A percentile compares a stretch with the other conserved stretches of the same genome.
These are phyloP conservation scores for Pseudogymnoascus destructans DNA, from an alignment of 2,329 filamentous ascomycete species.

Conservation along the genomic window DNA sequence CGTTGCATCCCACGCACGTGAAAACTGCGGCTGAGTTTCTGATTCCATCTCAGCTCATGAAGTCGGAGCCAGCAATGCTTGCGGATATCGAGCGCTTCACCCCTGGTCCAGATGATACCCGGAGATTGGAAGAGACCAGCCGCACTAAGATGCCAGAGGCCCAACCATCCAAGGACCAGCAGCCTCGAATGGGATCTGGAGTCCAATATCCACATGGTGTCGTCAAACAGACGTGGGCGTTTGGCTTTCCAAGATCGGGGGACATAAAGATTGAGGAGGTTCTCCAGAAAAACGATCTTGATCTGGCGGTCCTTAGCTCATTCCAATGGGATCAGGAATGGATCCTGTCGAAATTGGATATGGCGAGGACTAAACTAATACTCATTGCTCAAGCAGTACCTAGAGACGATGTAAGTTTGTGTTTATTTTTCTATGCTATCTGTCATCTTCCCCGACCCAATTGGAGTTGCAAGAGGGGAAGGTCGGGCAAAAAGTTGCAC, in stretches of 20 bases:
- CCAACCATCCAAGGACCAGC: constrained; percentile 11
- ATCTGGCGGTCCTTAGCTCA: constrained; percentile 71
- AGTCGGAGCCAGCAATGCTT: neutral
- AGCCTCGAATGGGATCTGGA: constrained; percentile 12
- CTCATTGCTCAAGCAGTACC: constrained; percentile 43
- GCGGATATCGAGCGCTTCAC: constrained; percentile 2
- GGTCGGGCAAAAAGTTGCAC: constrained; percentile 19
- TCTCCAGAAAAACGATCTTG: constrained; percentile 56
- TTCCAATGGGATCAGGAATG: constrained; percentile 78
- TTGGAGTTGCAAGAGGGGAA: constrained; percentile 27
- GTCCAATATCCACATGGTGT: constrained; percentile 36
- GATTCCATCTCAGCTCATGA: constrained; percentile 9
- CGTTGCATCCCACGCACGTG: neutral
- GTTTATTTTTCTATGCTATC: neutral
- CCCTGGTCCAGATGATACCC: neutral
- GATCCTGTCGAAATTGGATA: constrained; percentile 59
- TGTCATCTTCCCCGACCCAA: neutral
- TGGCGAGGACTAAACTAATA: constrained; percentile 45
- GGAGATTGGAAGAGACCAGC: neutral
- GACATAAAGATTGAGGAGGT: constrained; percentile 86
- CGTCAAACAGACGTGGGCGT: constrained; percentile 72
- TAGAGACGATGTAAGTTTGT: constrained; percentile 36
- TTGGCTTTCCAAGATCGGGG: constrained; percentile 43
- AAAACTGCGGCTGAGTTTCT: neutral
- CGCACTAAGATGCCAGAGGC: neutral